Evolutionary conservation across 2,329 filamentous ascomycete species (phyloP), one percentile per base, ranked within the genome.

Genomic region (Fusarium cyanostomum): DNA sequence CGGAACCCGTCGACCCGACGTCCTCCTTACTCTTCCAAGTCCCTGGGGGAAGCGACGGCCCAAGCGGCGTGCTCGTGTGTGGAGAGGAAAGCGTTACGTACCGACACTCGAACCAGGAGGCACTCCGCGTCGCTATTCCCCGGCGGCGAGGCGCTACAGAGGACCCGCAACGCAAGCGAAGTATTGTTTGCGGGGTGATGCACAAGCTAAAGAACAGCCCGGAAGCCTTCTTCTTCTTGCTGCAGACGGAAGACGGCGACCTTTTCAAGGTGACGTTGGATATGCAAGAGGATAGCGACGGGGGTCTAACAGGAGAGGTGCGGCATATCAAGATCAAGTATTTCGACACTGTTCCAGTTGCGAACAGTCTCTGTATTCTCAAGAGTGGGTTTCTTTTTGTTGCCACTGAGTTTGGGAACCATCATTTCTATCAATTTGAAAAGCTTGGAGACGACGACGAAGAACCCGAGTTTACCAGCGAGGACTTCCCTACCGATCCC

Each of bases 241-340:
- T 99, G 1, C 95, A 99, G 75, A 93, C 92, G 1, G 95, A 99
- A 56, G 96, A 99, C 74, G 95, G 95, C n/a, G 96, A 99, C 75
- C 82, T 99, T 7, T 98, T 99, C 84, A 98, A 98, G 75, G 86
- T 98, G 45, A 97, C 90, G 1, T 88, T 99, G 59, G 93, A 97
- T 64, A 94, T 97, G 88, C 84, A 89, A 9, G 90, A 94, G 68
- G 92, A 96, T 69, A 86, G 89, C 1, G 86, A 91, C 42, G 92
- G 90, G 11, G 89, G 92, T 58, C 82, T 89, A 1, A 94, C 91
- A 1, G 90, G 91, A 27, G 92, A 95, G 72, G 94, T 98, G n/a
- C n/a, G n/a, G n/a, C n/a, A n/a, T 2, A 86, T 99, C 56, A 95
- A 92, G 75, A 92, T 99, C 78, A 97, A 97, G 75, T 99, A 98